phyloP scores from a whole-genome alignment of 208 protist species.

The Leishmania turanica region DNA sequence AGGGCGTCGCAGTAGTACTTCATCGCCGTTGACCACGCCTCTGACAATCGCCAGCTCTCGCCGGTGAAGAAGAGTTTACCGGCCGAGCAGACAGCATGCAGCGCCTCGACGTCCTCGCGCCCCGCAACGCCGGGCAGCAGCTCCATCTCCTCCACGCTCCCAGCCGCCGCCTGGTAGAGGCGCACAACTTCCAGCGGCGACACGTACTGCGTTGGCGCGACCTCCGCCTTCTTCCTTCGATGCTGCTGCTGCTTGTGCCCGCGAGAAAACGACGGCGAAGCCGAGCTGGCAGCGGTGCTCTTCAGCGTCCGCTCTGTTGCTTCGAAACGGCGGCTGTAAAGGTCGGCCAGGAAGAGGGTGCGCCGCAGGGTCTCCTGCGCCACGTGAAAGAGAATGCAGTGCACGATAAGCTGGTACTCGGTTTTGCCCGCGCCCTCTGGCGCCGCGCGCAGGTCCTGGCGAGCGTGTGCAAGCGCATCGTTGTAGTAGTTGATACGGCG shows the following conservation, averaged over 20 bases:
- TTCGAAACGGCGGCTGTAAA: conserved; percentile 70
- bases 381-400: conserved; percentile 84
- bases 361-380: conserved; percentile 70
- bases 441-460: conserved; percentile 65
- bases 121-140: conserved; percentile 77
- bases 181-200: conserved; percentile 86
- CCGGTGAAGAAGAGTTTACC: conserved; percentile 71
- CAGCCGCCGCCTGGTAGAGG: conserved; percentile 71
- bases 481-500: conserved; percentile 81
- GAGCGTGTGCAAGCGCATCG: conserved; percentile 78
- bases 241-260: conserved; percentile 7
- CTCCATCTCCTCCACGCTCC: conserved; percentile 76
- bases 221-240: conserved; percentile 41
- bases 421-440: conserved; percentile 49
- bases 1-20: conserved; percentile 61
- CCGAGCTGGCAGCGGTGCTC: conserved; percentile 2
- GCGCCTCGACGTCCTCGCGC: conserved; percentile 51
- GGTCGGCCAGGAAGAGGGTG: conserved; percentile 69
- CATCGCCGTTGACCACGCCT: conserved; percentile 11
- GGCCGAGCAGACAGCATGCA: conserved; percentile 51
- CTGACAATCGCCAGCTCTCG: conserved; percentile 71
- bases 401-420: conserved; percentile 76
- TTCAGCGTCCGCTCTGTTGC: conserved; percentile 68
- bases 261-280: background rate
- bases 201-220: conserved; percentile 70